These are phyloP conservation scores for Scutellaria minor DNA, from an alignment of 257 asterid species.

Conservation along the genomic window DNA sequence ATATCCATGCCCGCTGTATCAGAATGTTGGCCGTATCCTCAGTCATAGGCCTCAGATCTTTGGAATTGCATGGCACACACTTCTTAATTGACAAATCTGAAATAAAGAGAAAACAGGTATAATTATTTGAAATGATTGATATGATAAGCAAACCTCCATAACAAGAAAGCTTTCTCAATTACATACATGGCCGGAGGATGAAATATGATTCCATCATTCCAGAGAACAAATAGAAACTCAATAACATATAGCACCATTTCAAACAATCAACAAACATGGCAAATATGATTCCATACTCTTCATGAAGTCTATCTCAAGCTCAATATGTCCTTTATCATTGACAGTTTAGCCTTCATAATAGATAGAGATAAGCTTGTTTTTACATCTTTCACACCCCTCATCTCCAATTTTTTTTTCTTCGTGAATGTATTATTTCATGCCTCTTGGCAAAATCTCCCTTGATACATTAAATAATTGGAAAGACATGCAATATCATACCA, in stretches of 20 bases:
- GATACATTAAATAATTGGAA: conserved; percentile 1
- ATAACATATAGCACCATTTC: not conserved
- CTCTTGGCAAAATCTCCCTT: not conserved
- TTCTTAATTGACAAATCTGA: conserved; percentile 83
- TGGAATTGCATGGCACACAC: conserved; percentile 75
- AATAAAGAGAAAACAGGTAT: conserved; percentile 27
- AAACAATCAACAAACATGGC: conserved; percentile 10
- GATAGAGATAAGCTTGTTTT: not conserved
- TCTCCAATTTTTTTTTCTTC: not conserved
- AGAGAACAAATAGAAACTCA: conserved; percentile 16
- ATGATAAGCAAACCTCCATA: not conserved
- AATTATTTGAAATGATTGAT: conserved; percentile 3
- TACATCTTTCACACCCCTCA: not conserved
- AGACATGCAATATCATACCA: not conserved
- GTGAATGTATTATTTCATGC: not conserved
- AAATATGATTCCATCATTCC: not conserved
- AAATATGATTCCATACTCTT: not conserved
- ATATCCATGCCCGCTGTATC: conserved; percentile 48
- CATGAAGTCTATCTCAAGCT: not conserved
- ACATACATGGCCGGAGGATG: conserved; percentile 6
- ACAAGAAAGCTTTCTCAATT: conserved; percentile 5
- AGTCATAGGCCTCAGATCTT: conserved; percentile 67
- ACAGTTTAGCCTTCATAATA: not conserved
- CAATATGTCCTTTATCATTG: not conserved
- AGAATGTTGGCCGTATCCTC: conserved; percentile 59